These are phyloP conservation scores for Blastomyces emzantsi DNA, from an alignment of 2,329 filamentous ascomycete species.

Conservation along the genomic window DNA sequence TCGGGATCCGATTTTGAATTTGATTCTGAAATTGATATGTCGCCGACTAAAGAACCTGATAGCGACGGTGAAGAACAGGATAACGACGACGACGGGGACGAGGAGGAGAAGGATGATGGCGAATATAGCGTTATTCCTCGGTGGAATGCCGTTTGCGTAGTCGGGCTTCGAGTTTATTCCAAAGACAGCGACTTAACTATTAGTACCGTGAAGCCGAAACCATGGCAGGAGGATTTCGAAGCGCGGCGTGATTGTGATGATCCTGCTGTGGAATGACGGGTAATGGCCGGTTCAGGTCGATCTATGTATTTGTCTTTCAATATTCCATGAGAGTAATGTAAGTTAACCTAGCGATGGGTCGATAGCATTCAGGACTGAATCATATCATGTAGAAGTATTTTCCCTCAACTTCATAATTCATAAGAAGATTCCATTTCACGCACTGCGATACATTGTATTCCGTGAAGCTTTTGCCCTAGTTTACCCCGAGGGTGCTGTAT, in stretches of 20 bases:
- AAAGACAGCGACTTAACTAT: constrained; percentile 44
- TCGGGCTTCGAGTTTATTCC: constrained; percentile 51
- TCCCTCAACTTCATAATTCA: background rate
- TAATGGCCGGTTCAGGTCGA: constrained; percentile 2
- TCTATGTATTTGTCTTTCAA: background rate
- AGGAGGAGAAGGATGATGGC: constrained; percentile 17
- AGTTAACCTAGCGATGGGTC: background rate
- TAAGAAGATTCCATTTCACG: background rate
- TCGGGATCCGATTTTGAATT: constrained; percentile 35
- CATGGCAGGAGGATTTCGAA: constrained; percentile 29
- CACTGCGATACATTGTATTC: background rate
- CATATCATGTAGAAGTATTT: background rate
- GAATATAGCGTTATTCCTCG: constrained; percentile 23
- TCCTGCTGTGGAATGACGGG: constrained; percentile 22
- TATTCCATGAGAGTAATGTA: background rate
- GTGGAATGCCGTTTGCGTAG: constrained; percentile 54
- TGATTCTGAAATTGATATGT: constrained; percentile 36
- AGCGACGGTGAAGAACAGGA: constrained; percentile 8
- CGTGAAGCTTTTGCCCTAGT: no score
- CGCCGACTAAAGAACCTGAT: constrained; percentile 22
- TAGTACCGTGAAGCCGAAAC: constrained; percentile 42
- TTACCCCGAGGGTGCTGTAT: background rate
- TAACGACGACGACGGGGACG: constrained; percentile 17
- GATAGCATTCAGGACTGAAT: background rate
- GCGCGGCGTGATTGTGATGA: constrained; percentile 39